Evolutionary conservation across 805 yeast genomes (phyloP).

Genomic region (Nakazawaea wyomingensis): DNA sequence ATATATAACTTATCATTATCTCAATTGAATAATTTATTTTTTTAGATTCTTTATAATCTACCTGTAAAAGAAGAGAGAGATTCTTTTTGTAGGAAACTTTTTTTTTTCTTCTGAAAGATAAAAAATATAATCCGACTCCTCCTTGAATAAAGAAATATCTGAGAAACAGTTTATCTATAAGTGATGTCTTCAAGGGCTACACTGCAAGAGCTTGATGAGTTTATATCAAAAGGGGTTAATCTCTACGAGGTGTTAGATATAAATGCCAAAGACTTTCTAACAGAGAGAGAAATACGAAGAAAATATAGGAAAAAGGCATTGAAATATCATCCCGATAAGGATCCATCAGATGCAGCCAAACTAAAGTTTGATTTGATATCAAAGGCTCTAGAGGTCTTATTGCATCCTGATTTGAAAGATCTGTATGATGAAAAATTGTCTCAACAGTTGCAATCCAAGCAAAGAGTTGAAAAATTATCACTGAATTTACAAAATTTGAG

Average conservation of each 20-base stretch:
- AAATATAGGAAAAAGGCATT: constrained; percentile 28
- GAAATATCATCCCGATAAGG: constrained; percentile 30
- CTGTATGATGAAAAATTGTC: constrained; percentile 20
- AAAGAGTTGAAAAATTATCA: constrained; percentile 10
- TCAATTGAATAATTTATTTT: neutral
- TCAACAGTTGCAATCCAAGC: constrained; percentile 1
- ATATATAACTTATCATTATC: neutral
- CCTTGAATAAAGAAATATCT: too few species aligned
- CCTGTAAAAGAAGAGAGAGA: too few species aligned
- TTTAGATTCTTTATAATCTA: too few species aligned
- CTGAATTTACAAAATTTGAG: constrained; percentile 17
- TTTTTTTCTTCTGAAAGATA: neutral
- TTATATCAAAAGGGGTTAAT: constrained; percentile 9
- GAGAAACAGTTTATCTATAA: neutral
- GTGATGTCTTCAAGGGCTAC: neutral
- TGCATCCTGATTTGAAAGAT: constrained; percentile 15
- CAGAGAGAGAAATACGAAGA: constrained; percentile 18
- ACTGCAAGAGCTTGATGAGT: constrained; percentile 5
- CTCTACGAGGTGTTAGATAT: constrained; percentile 14
- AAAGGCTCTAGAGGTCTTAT: constrained; percentile 23
- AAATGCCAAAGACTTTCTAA: neutral
- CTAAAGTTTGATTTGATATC: constrained; percentile 23
- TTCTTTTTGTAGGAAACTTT: too few species aligned
- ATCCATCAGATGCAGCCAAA: constrained; percentile 22
- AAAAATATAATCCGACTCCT: too few species aligned